These are phyloP conservation scores for Nephelium lappaceum DNA, from an alignment of 345 rosid species.

Conservation along the genomic window DNA sequence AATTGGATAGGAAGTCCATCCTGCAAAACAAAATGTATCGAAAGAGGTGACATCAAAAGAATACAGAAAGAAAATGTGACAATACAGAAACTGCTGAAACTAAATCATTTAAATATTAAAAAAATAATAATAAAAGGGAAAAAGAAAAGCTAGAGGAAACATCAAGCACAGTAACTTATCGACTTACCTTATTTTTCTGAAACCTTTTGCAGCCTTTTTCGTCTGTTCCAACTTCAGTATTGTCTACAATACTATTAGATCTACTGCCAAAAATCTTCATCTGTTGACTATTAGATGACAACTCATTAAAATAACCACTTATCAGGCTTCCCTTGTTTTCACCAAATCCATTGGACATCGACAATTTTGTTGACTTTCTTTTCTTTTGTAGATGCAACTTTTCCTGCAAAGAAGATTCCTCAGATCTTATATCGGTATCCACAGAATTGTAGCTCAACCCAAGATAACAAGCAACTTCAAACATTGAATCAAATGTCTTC, in stretches of 20 bases:
- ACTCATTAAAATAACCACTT: slow-evolving; percentile 46
- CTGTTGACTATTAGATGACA: slow-evolving; percentile 42
- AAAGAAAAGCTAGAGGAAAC: not conserved
- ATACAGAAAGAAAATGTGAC: slow-evolving; percentile 14
- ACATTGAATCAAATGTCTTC: slow-evolving; percentile 69
- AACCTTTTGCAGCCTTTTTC: slow-evolving; percentile 37
- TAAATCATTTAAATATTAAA: not conserved
- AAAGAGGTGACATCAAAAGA: slow-evolving; percentile 20
- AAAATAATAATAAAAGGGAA: too few relatives aligned
- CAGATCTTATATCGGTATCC: slow-evolving; percentile 49
- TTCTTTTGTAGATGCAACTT: slow-evolving; percentile 52
- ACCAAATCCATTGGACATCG: slow-evolving; percentile 49
- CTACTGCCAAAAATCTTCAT: slow-evolving; percentile 37
- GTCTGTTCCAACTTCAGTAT: slow-evolving; percentile 40
- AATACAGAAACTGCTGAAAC: not conserved
- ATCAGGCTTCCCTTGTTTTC: slow-evolving; percentile 52
- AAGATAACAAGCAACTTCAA: slow-evolving; percentile 84
- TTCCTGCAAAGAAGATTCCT: slow-evolving; percentile 58
- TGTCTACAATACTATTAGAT: slow-evolving; percentile 35
- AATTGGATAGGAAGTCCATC: slow-evolving; percentile 81
- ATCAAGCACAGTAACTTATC: slow-evolving; percentile 11
- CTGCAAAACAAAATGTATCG: slow-evolving; percentile 52
- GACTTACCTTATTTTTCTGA: slow-evolving; percentile 58
- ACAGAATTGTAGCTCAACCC: slow-evolving; percentile 58
- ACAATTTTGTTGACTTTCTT: slow-evolving; percentile 57